These are phyloP conservation scores for Glycyrrhiza uralensis DNA, from an alignment of 306 rosid genomes.

Conservation along the genomic window DNA sequence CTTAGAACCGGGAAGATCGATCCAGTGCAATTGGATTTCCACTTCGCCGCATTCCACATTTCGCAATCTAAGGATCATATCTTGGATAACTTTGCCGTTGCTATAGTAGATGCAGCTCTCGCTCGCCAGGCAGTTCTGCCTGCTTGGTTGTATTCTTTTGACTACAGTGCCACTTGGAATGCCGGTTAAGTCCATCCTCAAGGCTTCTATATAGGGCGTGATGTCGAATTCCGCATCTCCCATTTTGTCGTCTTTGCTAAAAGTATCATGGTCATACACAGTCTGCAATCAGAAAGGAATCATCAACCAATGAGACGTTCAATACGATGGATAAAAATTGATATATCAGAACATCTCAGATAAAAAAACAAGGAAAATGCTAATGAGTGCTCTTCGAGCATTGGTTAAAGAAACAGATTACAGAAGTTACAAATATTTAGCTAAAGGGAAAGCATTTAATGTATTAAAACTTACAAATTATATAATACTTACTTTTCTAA, in stretches of 20 bases:
- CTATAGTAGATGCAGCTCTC: constrained; percentile 64
- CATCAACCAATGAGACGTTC: background rate
- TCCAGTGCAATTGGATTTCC: constrained; percentile 83
- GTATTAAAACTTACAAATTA: background rate
- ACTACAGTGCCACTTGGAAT: constrained; percentile 60
- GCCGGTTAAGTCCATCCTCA: constrained; percentile 50
- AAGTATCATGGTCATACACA: constrained; percentile 89
- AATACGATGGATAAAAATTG: background rate
- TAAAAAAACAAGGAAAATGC: background rate
- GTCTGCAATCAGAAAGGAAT: constrained; percentile 49
- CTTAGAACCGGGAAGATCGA: constrained; percentile 76
- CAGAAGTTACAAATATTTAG: background rate
- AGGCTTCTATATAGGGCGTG: constrained; percentile 53
- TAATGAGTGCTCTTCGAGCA: background rate
- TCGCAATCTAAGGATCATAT: constrained; percentile 74
- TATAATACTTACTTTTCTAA: background rate
- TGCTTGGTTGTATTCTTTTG: constrained; percentile 56
- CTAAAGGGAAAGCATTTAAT: background rate
- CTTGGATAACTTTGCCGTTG: constrained; percentile 64
- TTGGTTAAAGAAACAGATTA: background rate
- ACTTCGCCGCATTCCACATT: constrained; percentile 91
- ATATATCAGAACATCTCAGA: background rate
- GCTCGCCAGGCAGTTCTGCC: constrained; percentile 63
- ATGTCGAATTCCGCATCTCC: constrained; percentile 78
- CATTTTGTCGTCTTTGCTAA: constrained; percentile 92